phyloP scores from a whole-genome alignment of 2,329 filamentous ascomycete genomes.

The Talaromyces sp. region DNA sequence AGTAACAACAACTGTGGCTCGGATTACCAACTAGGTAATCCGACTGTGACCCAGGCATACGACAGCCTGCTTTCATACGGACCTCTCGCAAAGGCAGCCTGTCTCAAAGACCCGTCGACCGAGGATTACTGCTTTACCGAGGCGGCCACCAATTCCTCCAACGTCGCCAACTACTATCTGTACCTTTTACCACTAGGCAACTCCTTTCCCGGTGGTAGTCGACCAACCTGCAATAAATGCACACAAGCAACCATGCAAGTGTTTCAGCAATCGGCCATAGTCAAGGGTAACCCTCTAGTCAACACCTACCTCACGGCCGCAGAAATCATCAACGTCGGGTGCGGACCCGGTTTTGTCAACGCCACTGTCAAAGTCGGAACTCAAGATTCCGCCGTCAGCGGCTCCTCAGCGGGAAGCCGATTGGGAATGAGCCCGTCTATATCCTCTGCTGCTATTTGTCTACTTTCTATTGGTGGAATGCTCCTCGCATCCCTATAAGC shows the following conservation, averaged over 20 bases:
- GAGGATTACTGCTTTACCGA: conserved; percentile 73
- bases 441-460: background rate
- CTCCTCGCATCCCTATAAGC: background rate
- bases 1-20: conserved; percentile 59
- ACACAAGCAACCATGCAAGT: conserved; percentile 75
- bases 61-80: conserved; percentile 70
- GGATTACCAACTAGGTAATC: conserved; percentile 64
- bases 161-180: conserved; percentile 66
- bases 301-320: conserved; percentile 67
- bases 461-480: background rate
- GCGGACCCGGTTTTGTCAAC: conserved; percentile 51
- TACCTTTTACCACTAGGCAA: conserved; percentile 82
- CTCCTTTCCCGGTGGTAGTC: conserved; percentile 57
- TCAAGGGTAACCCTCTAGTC: conserved; percentile 61
- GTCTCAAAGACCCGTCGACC: conserved; percentile 62
- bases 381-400: conserved; percentile 5
- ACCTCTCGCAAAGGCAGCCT: conserved; percentile 72
- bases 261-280: conserved; percentile 63
- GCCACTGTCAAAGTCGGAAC: conserved; percentile 34
- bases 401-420: background rate
- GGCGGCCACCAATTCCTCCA: conserved; percentile 70
- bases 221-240: conserved; percentile 72
- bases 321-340: conserved; percentile 61
- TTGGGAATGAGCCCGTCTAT: background rate
- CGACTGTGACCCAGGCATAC: conserved; percentile 67